Base-by-base conservation (phyloP, 768 basidiomycete species). In the Naganishia vaughanmartiniae region DNA sequence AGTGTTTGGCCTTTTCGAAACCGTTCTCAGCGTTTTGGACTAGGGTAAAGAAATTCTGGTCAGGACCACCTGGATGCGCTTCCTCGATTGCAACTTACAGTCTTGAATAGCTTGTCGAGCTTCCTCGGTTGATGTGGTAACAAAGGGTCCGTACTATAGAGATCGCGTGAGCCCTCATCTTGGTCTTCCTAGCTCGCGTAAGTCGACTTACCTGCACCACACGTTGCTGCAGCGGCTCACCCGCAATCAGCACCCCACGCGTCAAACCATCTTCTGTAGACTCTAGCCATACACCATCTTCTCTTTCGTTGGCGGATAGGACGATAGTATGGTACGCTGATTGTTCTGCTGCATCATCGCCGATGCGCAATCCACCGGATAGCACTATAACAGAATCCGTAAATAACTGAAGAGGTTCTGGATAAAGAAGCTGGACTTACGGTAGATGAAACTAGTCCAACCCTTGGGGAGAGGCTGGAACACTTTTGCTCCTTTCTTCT, bases 371-470 rank as follows among this genome's bases (percentile, higher is more conserved):
- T 10, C 82, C 79, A 0, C 94, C 95, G 67, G 87, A 87, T 76
- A 90, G 80, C 63, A 86, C 89, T 89, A 63, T 1, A 12, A 28
- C 42, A 36, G 45, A 63, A 63, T 36, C 31, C 30, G 21, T 12
- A 2, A 67, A 12, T 28, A 9, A 65, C 54, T 0, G 66, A 53
- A 46, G 14, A 31, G 17, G 39, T 30, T 30, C 17, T 39, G 7
- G 67, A 26, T 26, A 19, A n/a, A 51, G 12, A 51, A 51, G 21
- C 24, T 4, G 48, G 24, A 77, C 89, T 73, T 77, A 91, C 91
- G 84, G 79, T 93, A 95, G 31, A 89, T 83, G 77, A 97, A 96
- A 0, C 90, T 81, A 7, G 92, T 96, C 95, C 95, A 98, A 21
- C 89, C 89, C n/a, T 76, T 72, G n/a, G 83, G 93, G 48, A 97